Base-by-base conservation (phyloP, 495 filamentous ascomycete species). In the Neurospora sp. region DNA sequence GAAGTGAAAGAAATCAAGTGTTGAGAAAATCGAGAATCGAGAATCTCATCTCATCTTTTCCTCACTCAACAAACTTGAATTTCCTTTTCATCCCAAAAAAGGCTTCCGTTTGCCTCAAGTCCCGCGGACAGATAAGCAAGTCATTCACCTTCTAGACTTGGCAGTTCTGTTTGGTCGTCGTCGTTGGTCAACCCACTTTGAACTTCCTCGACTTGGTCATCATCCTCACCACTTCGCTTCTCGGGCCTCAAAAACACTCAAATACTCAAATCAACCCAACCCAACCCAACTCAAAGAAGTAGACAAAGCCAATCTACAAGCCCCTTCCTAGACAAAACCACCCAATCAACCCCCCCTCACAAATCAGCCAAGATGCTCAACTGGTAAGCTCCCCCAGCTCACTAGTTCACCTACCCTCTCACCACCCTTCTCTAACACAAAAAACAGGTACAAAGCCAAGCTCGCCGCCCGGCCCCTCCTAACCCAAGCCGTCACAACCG, bases 401-500 rank as follows among this genome's bases (percentile, higher is more conserved):
- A 27, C 27, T 1, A 27, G 1, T 27, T 27, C 23, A 54, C 46
- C 20, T 14, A 23, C 20, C n/a, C 20, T 54, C 42, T 23, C 44
- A 20, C 42, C 8, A 1, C 18, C 42, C n/a, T 18, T 54, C n/a
- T 54, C n/a, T 31, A 62, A 27, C 23, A 62, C 27, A 4, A 31
- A 16, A 62, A 31, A 37, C 82, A 97, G 95, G 95, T 98, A 97
- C 84, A 92, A 96, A 84, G 85, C 90, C 77, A 92, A 90, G 80
- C 88, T 98, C 74, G 91, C 91, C 72, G 88, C 89, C 77, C 88
- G 90, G 78, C 95, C 95, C 72, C 85, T 98, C 73, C 89, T 97
- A 77, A 98, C 94, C 10, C 92, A 97, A 83, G 92, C 90, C 79
- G 81, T 97, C 73, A 97, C 93, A 69, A 96, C 94, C 39, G 90